Evolutionary conservation across 2,329 filamentous ascomycete species (phyloP).

Genomic region (Hypomyces perniciosus): DNA sequence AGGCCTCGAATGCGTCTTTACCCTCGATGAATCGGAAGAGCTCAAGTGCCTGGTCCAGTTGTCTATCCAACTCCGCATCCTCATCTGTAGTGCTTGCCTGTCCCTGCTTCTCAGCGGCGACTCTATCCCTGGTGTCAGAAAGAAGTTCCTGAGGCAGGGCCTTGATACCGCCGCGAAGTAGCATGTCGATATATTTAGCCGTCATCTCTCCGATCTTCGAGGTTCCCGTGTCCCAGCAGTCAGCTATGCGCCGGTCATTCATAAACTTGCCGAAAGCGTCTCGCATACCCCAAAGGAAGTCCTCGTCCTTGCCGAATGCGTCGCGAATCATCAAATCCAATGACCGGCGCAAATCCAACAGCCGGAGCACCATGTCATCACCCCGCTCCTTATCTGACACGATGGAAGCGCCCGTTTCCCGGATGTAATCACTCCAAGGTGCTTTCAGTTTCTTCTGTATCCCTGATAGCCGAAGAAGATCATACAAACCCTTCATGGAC

Average conservation of each 20-base stretch:
- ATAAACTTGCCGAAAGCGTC: constrained; percentile 88
- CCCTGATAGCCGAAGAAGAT: constrained; percentile 64
- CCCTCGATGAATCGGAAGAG: constrained; percentile 96
- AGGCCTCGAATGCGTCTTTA: constrained; percentile 96
- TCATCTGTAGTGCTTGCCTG: constrained; percentile 72
- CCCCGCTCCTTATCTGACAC: constrained; percentile 73
- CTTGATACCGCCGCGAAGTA: constrained; percentile 83
- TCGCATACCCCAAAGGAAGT: constrained; percentile 69
- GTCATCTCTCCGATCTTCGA: constrained; percentile 98
- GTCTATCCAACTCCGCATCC: constrained; percentile 83
- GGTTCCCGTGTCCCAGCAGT: constrained; percentile 73
- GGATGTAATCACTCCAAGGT: constrained; percentile 76
- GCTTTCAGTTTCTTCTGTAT: constrained; percentile 64
- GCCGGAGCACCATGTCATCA: constrained; percentile 77
- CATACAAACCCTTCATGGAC: constrained; percentile 71
- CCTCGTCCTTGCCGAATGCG: constrained; percentile 72
- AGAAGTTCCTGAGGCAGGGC: constrained; percentile 66
- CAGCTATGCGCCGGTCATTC: constrained; percentile 73
- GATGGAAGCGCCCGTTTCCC: constrained; percentile 66
- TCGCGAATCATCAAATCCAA: constrained; percentile 71
- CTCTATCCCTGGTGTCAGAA: constrained; percentile 54
- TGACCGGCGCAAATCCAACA: constrained; percentile 74
- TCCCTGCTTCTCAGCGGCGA: constrained; percentile 53
- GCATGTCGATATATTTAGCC: constrained; percentile 88
- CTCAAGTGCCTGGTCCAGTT: constrained; percentile 87